Base-by-base conservation (phyloP, 106 monocot genomes). In the Dendrobium huoshanense region DNA sequence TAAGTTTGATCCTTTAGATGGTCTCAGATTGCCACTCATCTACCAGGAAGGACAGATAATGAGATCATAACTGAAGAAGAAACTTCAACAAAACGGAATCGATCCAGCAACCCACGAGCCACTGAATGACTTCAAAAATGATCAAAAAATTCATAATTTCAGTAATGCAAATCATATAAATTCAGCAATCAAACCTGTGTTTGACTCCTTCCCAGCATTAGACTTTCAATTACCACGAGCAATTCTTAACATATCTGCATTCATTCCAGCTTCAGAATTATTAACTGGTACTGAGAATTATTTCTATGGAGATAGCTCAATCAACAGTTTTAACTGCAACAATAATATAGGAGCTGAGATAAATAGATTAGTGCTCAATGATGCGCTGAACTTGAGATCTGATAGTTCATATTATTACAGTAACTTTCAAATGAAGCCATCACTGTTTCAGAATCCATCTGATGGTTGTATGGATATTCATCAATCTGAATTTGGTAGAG, bases 21-120 rank as follows among this genome's bases (percentile, higher is more conserved):
- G 89, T 89, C 89, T 58, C 89, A 89, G 42, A 89, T 89, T 79
- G 89, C 89, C 7, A 77, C 86, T 8, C 86, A 89, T 5, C 79
- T 89, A 67, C 89, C 89, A 0, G 86, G 89, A 18, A 79, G 89
- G 77, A 89, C 85, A 0, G 88, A 88, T 68, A 88, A 85, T 45
- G 88, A 85, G 85, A 83, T 88, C 85, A 7, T 83, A 72, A 59
- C 79, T 88, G 56, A 88, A 88, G 83, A 88, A 86, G 83, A 88
- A 88, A 77, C 88, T 88, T 18, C 61, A 56, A 79, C 88, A 86
- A 42, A 67, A 65, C 40, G 88, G 88, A 24, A 86, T 88, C 51
- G 85, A 88, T 67, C 88, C 88, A 17, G 59, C 18, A 68, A 86
- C 85, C 13, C 85, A 88, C 83, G 84, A 83, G 86, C 86, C 83